These are phyloP conservation scores for Takakia lepidozioides DNA, from an alignment of 225 moss, liverwort and hornwort genomes.

Conservation along the genomic window DNA sequence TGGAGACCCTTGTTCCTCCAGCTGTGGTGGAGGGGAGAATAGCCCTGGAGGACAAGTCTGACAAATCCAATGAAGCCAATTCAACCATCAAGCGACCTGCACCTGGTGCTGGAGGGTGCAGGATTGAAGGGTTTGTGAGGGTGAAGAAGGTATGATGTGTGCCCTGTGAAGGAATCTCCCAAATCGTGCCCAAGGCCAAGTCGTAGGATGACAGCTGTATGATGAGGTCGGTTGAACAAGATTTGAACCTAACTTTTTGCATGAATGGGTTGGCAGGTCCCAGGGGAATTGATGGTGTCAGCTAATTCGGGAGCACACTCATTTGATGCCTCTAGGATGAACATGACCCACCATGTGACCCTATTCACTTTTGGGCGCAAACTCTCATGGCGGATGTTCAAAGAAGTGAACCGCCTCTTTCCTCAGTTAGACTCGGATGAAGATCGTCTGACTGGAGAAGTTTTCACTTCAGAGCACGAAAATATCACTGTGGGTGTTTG, in stretches of 20 bases:
- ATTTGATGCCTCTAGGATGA: conserved; percentile 67
- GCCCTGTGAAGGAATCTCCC: no score
- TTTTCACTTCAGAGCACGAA: conserved; percentile 54
- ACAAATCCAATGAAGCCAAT: conserved; percentile 11
- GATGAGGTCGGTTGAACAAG: no score
- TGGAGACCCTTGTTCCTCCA: conserved; percentile 46
- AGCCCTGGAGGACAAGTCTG: conserved; percentile 64
- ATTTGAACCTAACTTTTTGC: no score
- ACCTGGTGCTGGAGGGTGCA: conserved; percentile 69
- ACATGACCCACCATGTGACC: conserved; percentile 68
- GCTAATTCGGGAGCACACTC: conserved; percentile 76
- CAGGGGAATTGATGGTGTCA: conserved; percentile 69
- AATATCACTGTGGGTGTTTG: conserved; percentile 60
- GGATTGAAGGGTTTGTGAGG: conserved; percentile 69
- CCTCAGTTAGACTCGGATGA: conserved; percentile 46
- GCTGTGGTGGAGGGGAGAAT: conserved; percentile 41
- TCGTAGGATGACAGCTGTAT: no score
- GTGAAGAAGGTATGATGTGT: conserved; percentile 82
- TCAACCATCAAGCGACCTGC: conserved; percentile 50
- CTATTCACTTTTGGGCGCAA: conserved; percentile 70
- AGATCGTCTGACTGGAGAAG: conserved; percentile 59
- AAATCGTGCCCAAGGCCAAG: no score
- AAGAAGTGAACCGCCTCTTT: conserved; percentile 52
- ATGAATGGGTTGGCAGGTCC: conserved; percentile 63
- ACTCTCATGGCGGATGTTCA: conserved; percentile 44